Conservation (phyloP, 2,329 filamentous ascomycete genomes). For the Botrytis hyacinthi region DNA sequence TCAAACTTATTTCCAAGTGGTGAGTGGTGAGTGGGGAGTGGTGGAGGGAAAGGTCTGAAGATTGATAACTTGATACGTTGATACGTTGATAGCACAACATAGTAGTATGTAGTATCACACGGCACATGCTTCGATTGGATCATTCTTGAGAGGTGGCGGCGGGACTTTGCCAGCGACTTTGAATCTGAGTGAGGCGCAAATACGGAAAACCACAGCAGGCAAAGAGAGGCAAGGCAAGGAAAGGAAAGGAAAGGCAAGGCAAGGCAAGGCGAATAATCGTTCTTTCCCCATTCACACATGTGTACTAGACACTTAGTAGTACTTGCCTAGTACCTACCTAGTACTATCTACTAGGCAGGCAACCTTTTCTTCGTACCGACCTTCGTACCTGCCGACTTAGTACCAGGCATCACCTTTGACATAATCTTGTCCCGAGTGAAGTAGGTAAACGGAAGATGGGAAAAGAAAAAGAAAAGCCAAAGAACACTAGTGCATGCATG, state of each 20-base stretch:
- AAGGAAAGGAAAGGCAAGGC: neutral
- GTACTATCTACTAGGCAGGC: neutral
- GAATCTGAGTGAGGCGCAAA: neutral
- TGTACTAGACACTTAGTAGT: neutral
- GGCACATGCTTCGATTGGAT: neutral
- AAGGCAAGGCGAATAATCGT: neutral
- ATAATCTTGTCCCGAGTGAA: neutral
- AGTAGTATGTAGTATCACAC: neutral
- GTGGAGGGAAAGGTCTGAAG: neutral
- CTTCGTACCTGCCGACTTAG: neutral
- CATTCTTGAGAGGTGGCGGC: neutral
- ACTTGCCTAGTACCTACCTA: too few species aligned
- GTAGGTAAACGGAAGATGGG: neutral
- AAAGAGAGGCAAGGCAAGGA: neutral
- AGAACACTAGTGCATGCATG: constrained; percentile 3
- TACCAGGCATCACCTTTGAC: neutral
- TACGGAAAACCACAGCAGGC: too few species aligned
- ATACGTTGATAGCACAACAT: neutral
- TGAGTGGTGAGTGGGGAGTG: neutral
- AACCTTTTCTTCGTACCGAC: neutral
- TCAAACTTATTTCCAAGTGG: neutral
- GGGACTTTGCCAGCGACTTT: neutral
- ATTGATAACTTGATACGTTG: neutral
- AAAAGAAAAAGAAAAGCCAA: neutral
- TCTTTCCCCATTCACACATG: neutral